Conservation (phyloP, 2,329 filamentous ascomycete species). For the Thielaviopsis musarum region DNA sequence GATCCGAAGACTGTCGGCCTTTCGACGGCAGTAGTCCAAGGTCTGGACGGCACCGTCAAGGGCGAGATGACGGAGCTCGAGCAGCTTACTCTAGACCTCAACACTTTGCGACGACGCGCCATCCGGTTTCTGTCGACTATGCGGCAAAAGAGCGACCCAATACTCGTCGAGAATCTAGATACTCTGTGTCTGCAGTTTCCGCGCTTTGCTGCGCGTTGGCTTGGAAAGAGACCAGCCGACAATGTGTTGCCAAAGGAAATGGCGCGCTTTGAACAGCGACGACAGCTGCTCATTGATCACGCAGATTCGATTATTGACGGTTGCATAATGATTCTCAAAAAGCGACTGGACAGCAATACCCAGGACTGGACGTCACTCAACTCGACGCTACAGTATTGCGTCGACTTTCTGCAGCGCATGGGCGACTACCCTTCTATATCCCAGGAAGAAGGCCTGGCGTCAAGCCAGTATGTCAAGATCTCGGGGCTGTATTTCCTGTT, state of each 20-base stretch:
- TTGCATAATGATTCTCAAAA: conserved; percentile 38
- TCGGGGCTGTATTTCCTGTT: conserved; percentile 57
- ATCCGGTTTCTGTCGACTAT: conserved; percentile 26
- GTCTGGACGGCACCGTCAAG: conserved; percentile 40
- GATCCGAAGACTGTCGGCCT: conserved; percentile 25
- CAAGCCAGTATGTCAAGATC: conserved; percentile 45
- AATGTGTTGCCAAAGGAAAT: conserved; percentile 38
- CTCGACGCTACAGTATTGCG: conserved; percentile 38
- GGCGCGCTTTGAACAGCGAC: conserved; percentile 44
- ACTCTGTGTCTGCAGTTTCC: conserved; percentile 41
- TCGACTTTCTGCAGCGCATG: conserved; percentile 35
- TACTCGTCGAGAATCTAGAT: conserved; percentile 29
- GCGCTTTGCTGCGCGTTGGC: conserved; percentile 42
- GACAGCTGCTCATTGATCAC: conserved; percentile 33
- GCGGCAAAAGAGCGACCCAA: conserved; percentile 9
- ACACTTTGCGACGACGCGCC: conserved; percentile 35
- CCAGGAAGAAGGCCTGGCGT: conserved; percentile 18
- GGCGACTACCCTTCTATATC: conserved; percentile 21
- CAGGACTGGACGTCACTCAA: conserved; percentile 39
- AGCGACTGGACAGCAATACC: conserved; percentile 29
- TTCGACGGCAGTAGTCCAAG: conserved; percentile 31
- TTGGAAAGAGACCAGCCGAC: conserved; percentile 37
- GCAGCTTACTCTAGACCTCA: conserved; percentile 41
- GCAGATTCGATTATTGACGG: conserved; percentile 44
- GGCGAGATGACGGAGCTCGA: conserved; percentile 43